Base-by-base conservation (phyloP, 768 basidiomycete genomes). In the Trametes maxima region DNA sequence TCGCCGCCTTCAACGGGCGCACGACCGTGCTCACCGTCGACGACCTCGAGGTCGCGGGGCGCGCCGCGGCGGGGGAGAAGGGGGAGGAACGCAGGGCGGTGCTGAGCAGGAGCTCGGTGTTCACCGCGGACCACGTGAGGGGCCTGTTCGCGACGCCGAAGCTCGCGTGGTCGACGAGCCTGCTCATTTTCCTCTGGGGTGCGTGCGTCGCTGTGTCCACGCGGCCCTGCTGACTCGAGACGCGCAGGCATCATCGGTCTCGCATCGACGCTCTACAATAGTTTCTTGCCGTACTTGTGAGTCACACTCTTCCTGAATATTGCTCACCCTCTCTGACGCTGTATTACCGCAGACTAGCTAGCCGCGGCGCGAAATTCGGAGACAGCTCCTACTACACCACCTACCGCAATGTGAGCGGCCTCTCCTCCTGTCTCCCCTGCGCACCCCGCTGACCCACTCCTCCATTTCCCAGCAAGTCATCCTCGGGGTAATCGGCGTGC, bases 401-500 rank as follows among this genome's bases (percentile, higher is more conserved):
- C 25, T 77, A 77, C 60, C 75, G 75, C 40, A 76, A 76, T 50
- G 75, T 76, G 45, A 40, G 73, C 64, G 1, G n/a, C n/a, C n/a
- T 21, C 39, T 40, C 50, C 57, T 22, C 52, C 37, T n/a, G n/a
- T n/a, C n/a, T 25, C 22, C 19, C 24, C 24, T 10, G 28, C 35
- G 11, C 36, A 13, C n/a, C 10, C 57, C 12, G 12, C 33, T 36
- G 33, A 13, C 36, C 16, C 46, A n/a, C 14, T 17, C 40, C 5
- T 14, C 2, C n/a, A 3, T 43, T 17, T 62, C 36, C 25, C 66
- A 90, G 88, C 84, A 85, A 82, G 84, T 86, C 16, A 90, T 92
- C 57, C 70, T 91, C 37, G 86, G 84, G 57, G 76, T 82, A 0
- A 78, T 87, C 25, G 88, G 89, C 12, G 79, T 92, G 7, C 89